Conservation (phyloP, 163 green algal genomes). For the Scenedesmus sp. region DNA sequence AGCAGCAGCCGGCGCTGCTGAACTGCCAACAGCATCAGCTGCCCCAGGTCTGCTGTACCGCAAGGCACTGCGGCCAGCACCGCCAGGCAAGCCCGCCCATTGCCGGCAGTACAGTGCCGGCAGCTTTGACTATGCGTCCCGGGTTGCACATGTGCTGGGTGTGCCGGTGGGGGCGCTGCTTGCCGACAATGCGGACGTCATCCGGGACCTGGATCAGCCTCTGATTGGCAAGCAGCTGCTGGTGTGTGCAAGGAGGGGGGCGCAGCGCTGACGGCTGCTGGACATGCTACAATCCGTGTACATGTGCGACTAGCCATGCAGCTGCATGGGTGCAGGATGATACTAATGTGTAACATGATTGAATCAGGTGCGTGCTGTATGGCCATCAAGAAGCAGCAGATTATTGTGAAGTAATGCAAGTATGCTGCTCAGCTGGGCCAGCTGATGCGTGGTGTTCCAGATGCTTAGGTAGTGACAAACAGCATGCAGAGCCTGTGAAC, state of each 20-base stretch:
- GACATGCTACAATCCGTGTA: too few relatives aligned
- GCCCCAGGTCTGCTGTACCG: neutral
- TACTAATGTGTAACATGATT: too few relatives aligned
- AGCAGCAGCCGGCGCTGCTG: neutral
- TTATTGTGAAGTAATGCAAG: too few relatives aligned
- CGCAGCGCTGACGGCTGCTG: neutral
- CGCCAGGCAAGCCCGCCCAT: neutral
- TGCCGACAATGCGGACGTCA: neutral
- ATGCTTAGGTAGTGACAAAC: too few relatives aligned
- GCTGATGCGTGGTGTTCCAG: too few relatives aligned
- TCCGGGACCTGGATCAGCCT: neutral
- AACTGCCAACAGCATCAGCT: neutral
- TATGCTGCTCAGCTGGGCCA: too few relatives aligned
- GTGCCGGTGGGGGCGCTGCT: neutral
- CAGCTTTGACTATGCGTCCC: neutral
- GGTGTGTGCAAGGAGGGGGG: neutral
- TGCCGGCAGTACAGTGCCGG: neutral
- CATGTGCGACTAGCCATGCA: neutral
- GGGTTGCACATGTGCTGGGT: neutral
- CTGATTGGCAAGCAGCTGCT: neutral
- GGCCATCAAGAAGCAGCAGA: too few relatives aligned
- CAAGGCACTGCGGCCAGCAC: neutral
- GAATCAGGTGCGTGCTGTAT: too few relatives aligned
- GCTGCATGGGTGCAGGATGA: too few relatives aligned
- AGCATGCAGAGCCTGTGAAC: too few relatives aligned